Conservation (phyloP, 1,284 basidiomycete species). For the Cryptococcus maquisensis region DNA sequence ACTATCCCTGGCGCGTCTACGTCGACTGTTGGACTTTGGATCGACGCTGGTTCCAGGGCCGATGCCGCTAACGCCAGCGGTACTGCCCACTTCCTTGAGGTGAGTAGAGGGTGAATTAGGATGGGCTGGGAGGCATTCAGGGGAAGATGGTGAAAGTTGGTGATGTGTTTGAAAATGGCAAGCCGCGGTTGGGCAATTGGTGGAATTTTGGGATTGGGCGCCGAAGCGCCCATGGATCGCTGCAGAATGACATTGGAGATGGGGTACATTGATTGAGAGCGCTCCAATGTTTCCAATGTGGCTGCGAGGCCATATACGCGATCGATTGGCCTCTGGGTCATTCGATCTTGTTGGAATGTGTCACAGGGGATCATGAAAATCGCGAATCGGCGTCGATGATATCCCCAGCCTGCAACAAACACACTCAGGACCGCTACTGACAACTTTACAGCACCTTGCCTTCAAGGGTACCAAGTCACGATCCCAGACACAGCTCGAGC, state of each 20-base stretch:
- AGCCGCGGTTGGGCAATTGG: background rate
- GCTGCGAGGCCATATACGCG: too few relatives aligned
- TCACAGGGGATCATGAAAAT: too few relatives aligned
- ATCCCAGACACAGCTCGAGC: constrained; percentile 85
- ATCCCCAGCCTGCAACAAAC: background rate
- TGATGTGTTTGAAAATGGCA: background rate
- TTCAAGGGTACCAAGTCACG: constrained; percentile 85
- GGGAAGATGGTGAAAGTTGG: background rate
- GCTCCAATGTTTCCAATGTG: too few relatives aligned
- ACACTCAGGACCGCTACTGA: constrained; percentile 3
- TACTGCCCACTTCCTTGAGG: constrained; percentile 98
- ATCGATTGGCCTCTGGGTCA: too few relatives aligned
- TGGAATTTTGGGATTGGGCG: background rate
- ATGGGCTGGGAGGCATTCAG: background rate
- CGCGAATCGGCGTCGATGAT: too few relatives aligned
- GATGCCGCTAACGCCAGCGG: constrained; percentile 93
- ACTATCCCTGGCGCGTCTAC: constrained; percentile 91
- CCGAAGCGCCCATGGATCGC: too few relatives aligned
- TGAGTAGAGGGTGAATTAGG: constrained; percentile 21
- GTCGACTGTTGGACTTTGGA: constrained; percentile 98
- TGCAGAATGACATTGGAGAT: too few relatives aligned
- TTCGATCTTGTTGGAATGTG: too few relatives aligned
- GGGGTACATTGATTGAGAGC: too few relatives aligned
- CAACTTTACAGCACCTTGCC: constrained; percentile 36
- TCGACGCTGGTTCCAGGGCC: constrained; percentile 94